Conservation (phyloP, 768 basidiomycete species). For the Fibroporia radiculosa region DNA sequence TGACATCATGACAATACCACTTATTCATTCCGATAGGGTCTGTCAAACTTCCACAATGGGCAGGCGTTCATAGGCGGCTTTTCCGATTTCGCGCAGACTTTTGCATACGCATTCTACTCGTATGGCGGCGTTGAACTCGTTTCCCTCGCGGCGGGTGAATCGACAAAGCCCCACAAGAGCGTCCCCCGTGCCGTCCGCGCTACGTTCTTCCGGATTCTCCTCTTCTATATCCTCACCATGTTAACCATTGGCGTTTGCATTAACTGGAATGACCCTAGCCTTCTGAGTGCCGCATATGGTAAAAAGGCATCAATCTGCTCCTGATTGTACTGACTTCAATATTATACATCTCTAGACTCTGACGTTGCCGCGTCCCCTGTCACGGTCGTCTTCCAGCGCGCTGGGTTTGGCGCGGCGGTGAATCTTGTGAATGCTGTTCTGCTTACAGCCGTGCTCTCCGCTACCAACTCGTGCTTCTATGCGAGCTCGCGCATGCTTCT, state of each 20-base stretch:
- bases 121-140: slow-evolving; percentile 66
- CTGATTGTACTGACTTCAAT: too few species aligned
- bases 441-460: slow-evolving; percentile 56
- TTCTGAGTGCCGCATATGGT: slow-evolving; percentile 36
- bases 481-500: slow-evolving; percentile 55
- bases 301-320: too few species aligned
- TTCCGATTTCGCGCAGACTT: slow-evolving; percentile 44
- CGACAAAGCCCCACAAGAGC: slow-evolving; percentile 50
- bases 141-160: slow-evolving; percentile 67
- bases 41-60: slow-evolving; percentile 39
- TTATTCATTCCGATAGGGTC: slow-evolving; percentile 30
- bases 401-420: slow-evolving; percentile 52
- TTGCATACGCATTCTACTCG: slow-evolving; percentile 66
- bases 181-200: slow-evolving; percentile 49
- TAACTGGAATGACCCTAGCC: slow-evolving; percentile 47
- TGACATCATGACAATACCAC: background rate
- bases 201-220: slow-evolving; percentile 56
- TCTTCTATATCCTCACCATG: slow-evolving; percentile 61
- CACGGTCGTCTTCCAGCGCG: slow-evolving; percentile 55
- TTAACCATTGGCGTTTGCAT: slow-evolving; percentile 61
- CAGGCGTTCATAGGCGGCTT: slow-evolving; percentile 52
- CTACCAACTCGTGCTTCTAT: slow-evolving; percentile 60
- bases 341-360: slow-evolving; percentile 32
- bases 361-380: slow-evolving; percentile 53
- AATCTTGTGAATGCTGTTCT: slow-evolving; percentile 63